Conservation (phyloP, 345 rosid genomes). For the Rhodamnia argentea region DNA sequence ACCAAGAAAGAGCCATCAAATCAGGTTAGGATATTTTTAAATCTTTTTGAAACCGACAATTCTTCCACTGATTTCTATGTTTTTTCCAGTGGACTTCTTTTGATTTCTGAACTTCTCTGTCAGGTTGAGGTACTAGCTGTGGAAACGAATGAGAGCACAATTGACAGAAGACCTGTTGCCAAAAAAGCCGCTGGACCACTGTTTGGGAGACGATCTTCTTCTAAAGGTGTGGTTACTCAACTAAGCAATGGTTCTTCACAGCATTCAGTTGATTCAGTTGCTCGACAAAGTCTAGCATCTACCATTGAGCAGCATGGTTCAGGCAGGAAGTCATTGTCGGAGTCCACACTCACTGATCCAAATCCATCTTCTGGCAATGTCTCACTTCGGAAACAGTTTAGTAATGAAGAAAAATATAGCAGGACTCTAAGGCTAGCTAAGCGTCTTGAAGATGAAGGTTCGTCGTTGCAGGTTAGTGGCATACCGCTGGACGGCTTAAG, state of each 20-base stretch:
- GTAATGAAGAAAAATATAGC: constrained; percentile 48
- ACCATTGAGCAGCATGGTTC: constrained; percentile 82
- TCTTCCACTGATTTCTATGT: not conserved
- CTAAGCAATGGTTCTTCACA: constrained; percentile 45
- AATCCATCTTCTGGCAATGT: constrained; percentile 55
- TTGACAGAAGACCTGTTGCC: constrained; percentile 33
- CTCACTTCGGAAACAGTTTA: constrained; percentile 78
- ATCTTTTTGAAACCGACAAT: not conserved
- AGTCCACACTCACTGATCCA: constrained; percentile 42
- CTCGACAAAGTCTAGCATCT: constrained; percentile 66
- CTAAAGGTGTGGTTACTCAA: constrained; percentile 37
- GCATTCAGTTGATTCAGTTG: constrained; percentile 46
- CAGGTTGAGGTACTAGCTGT: constrained; percentile 75
- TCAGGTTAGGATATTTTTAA: constrained; percentile 49
- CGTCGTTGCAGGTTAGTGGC: constrained; percentile 26
- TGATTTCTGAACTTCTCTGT: not conserved
- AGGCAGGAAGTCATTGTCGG: constrained; percentile 85
- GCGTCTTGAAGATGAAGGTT: constrained; percentile 43
- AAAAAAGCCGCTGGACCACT: constrained; percentile 38
- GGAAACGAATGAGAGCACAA: constrained; percentile 61
- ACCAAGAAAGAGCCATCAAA: constrained; percentile 76
- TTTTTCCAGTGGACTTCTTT: not conserved
- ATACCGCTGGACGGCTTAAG: not conserved
- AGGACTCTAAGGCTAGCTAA: constrained; percentile 31
- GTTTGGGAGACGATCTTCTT: constrained; percentile 48